Evolutionary conservation across 306 rosid genomes (phyloP).

Genomic region (Psophocarpus tetragonolobus): DNA sequence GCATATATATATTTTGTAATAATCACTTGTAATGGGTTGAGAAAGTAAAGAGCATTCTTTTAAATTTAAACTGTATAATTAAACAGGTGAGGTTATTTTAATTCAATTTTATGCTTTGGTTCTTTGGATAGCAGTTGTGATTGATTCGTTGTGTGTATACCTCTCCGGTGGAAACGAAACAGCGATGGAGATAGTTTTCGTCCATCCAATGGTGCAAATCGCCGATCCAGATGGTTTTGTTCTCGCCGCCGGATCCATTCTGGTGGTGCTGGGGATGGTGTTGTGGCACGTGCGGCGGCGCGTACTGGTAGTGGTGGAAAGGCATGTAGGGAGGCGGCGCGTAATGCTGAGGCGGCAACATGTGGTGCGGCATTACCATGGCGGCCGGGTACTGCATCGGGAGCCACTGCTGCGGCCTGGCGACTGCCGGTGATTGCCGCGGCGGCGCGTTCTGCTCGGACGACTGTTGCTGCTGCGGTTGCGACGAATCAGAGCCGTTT

Average conservation of each 20-base stretch:
- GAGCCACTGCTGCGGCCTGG: conserved; percentile 67
- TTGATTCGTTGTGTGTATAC: conserved; percentile 1
- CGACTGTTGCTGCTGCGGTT: conserved; percentile 35
- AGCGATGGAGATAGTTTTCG: conserved; percentile 79
- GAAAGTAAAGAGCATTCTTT: neutral
- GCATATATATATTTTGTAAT: neutral
- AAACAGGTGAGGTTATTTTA: neutral
- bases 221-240: conserved; percentile 93
- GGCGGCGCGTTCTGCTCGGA: conserved; percentile 40
- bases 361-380: conserved; percentile 95
- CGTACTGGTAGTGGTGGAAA: conserved; percentile 31
- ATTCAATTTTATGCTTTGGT: neutral
- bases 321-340: conserved; percentile 57
- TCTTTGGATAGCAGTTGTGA: neutral
- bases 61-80: neutral
- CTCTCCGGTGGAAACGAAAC: conserved; percentile 92
- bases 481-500: conserved; percentile 74
- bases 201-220: conserved; percentile 98
- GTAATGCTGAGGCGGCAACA: conserved; percentile 87
- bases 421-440: conserved; percentile 30
- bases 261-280: conserved; percentile 44
- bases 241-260: conserved; percentile 71
- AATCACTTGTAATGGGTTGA: neutral
- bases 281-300: conserved; percentile 20
- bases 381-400: conserved; percentile 94